phyloP scores from a whole-genome alignment of 306 rosid genomes.

The Vigna mungo region DNA sequence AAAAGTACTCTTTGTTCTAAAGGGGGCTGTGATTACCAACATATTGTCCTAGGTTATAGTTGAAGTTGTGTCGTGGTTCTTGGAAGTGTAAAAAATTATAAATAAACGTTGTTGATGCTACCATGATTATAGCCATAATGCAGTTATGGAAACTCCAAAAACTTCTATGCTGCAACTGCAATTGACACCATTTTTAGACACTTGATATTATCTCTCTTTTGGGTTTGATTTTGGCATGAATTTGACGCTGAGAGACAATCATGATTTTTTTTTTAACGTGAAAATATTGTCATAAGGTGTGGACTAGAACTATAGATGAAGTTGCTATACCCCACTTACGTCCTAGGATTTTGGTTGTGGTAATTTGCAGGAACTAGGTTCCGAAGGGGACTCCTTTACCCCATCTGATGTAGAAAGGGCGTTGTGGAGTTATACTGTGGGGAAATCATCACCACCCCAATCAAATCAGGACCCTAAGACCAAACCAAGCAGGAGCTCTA shows the following conservation, averaged over 20 bases:
- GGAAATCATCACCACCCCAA: conserved; percentile 54
- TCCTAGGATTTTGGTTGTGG: conserved; percentile 17
- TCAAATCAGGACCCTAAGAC: conserved; percentile 48
- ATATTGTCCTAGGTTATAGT: background rate
- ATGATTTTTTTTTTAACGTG: background rate
- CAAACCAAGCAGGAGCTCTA: conserved; percentile 49
- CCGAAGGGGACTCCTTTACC: conserved; percentile 61
- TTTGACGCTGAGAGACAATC: conserved; percentile 20
- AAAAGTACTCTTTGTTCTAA: background rate
- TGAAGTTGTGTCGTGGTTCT: background rate
- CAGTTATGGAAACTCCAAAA: background rate
- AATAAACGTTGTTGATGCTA: background rate
- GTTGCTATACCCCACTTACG: background rate
- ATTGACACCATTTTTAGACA: background rate
- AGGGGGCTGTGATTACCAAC: background rate
- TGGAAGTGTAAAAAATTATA: background rate
- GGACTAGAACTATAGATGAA: background rate
- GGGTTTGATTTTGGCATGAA: conserved; percentile 33
- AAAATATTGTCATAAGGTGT: background rate
- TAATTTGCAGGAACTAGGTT: conserved; percentile 75
- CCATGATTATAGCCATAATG: background rate
- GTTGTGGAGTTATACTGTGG: conserved; percentile 74
- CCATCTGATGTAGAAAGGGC: conserved; percentile 94
- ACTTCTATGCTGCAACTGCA: background rate
- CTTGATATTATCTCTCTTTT: conserved; percentile 1